phyloP scores from a whole-genome alignment of 352 stramenopile species.

The Ochromonadaceae sp. region DNA sequence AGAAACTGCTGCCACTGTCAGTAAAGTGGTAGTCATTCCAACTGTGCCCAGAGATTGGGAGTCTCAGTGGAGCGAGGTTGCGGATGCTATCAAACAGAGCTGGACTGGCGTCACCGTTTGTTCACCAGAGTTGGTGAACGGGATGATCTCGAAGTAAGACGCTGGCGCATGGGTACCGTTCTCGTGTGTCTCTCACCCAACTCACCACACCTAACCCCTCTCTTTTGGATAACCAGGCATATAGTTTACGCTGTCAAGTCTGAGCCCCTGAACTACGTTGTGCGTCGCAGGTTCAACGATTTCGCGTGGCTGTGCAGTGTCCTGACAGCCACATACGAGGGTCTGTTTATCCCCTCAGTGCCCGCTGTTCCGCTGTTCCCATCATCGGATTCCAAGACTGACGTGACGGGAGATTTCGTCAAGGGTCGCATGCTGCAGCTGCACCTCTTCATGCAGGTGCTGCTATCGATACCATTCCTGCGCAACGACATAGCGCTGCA shows the following conservation, averaged over 20 bases:
- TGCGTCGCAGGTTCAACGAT: constrained; percentile 14
- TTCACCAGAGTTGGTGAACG: too few relatives aligned
- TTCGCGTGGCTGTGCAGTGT: not conserved
- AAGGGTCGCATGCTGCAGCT: constrained; percentile 6
- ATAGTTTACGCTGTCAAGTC: constrained; percentile 17
- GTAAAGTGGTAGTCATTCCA: too few relatives aligned
- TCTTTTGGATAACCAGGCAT: too few relatives aligned
- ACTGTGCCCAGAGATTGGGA: too few relatives aligned
- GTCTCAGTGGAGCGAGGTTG: too few relatives aligned
- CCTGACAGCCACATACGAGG: not conserved
- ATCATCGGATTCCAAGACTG: not conserved
- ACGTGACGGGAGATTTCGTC: constrained; percentile 1
- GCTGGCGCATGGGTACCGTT: too few relatives aligned
- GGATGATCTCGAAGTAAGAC: too few relatives aligned
- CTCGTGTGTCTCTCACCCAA: too few relatives aligned
- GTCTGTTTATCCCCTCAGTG: constrained; percentile 9
- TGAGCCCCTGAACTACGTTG: not conserved
- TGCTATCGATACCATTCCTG: not conserved
- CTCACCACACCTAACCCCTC: too few relatives aligned
- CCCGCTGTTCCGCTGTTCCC: not conserved
- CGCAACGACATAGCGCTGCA: not conserved
- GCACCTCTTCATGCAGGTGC: constrained; percentile 6
- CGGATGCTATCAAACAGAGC: too few relatives aligned
- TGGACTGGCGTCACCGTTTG: too few relatives aligned
- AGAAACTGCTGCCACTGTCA: too few relatives aligned